Base-by-base conservation (phyloP, 768 basidiomycete species). In the Xanthoconium purpureum region DNA sequence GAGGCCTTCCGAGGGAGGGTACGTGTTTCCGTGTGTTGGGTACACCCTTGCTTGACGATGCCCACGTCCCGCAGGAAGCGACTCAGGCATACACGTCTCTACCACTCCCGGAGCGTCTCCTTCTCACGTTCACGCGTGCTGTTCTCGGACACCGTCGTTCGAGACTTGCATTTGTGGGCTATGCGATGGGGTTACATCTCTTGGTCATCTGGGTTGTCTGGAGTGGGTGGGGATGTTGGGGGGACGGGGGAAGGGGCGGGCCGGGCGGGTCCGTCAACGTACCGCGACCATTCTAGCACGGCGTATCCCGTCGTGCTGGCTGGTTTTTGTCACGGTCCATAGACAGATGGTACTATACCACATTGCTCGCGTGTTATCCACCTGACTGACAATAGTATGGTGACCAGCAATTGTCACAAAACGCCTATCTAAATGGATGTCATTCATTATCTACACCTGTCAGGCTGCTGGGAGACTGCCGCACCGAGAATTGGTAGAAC, bases 1-100 rank as follows among this genome's bases (percentile, higher is more conserved):
- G 95, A 98, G 71, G 94, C 89, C 8, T 98, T 99, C 80, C 85
- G 94, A 59, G 94, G 96, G 2, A 79, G 94, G 71, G 96, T 97
- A 64, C 62, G 94, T 82, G 7, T 5, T 6, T 55, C 32, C 15
- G 6, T 6, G 9, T 40, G 4, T 3, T 15, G n/a, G 29, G 14
- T 5, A 18, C 12, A 1, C 28, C 29, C 7, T 18, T 28, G 5
- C 8, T 15, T 50, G 42, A 60, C 44, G 28, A 18, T 20, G 24
- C 24, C 24, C 24, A 24, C n/a, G 24, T 2, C 1, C 20, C 13
- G 43, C 68, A 98, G 96, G 97, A 98, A 77, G 93, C 94, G 32
- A 89, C 90, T n/a, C 78, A 94, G 54, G 96, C 93, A 2, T 94
- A 96, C 52, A 86, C 93, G 63, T 88, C 87, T 29, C 79, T 98